Evolutionary conservation across 1,139 yeast species (phyloP).

Genomic region (Geotrichum bryndzae): DNA sequence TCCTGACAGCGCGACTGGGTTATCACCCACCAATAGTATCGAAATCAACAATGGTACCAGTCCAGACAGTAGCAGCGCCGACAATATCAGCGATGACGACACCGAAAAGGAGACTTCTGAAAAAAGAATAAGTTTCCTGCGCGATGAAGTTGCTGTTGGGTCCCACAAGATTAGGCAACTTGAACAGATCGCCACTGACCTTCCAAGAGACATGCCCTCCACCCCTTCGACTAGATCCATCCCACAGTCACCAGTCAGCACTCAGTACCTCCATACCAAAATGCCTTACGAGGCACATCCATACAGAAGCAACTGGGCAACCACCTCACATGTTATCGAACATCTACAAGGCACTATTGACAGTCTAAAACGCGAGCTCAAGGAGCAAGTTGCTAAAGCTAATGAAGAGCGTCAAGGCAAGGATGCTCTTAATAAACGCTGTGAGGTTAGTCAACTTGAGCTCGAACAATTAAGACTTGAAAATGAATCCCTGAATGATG

Average conservation of each 20-base stretch:
- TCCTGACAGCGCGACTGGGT: background rate
- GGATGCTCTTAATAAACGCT: constrained; percentile 26
- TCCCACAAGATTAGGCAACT: constrained; percentile 13
- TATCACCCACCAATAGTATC: constrained; percentile 5
- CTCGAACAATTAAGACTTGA: constrained; percentile 26
- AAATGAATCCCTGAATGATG: constrained; percentile 23
- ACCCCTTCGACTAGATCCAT: background rate
- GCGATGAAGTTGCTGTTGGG: constrained; percentile 17
- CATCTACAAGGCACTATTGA: constrained; percentile 27
- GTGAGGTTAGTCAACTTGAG: constrained; percentile 22
- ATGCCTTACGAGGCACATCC: constrained; percentile 15
- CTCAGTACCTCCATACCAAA: constrained; percentile 2
- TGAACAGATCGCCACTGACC: constrained; percentile 16
- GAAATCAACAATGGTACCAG: constrained; percentile 4
- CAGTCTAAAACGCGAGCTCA: constrained; percentile 24
- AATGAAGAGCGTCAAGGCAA: constrained; percentile 24
- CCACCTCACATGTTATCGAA: constrained; percentile 27
- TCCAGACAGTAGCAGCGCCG: constrained; percentile 5
- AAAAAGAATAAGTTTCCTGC: constrained; percentile 8
- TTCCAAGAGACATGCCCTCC: constrained; percentile 12
- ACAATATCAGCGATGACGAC: constrained; percentile 5
- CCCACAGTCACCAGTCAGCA: background rate
- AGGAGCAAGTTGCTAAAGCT: constrained; percentile 25
- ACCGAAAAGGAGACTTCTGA: constrained; percentile 2
- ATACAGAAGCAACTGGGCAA: constrained; percentile 17